Percentiles rank a stretch among this genome's conserved stretches.
Conservation (phyloP, 1,139 yeast species). For the Taphrina wiesneri region DNA sequence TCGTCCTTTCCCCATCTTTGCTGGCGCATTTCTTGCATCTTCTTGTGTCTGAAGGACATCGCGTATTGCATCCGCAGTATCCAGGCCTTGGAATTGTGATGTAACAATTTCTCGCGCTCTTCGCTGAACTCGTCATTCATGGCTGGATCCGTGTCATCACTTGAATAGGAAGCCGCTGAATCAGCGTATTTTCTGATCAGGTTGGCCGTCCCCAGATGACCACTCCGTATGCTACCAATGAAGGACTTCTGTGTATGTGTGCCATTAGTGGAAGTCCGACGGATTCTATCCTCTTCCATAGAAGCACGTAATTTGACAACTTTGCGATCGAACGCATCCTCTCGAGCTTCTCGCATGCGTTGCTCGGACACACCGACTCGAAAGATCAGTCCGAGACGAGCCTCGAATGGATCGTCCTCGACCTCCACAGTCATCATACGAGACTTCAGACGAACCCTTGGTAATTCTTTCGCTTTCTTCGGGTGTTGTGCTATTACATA, state of each 20-base stretch:
- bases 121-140: not conserved
- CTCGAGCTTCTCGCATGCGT: conserved; percentile 61
- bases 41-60: conserved; percentile 42
- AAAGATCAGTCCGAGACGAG: conserved; percentile 70
- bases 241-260: not conserved
- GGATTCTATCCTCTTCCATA: not conserved
- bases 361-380: conserved; percentile 78
- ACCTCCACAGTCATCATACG: conserved; percentile 53
- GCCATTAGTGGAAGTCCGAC: not conserved
- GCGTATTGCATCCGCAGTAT: conserved; percentile 50
- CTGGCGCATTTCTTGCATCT: conserved; percentile 56
- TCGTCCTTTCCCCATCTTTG: conserved; percentile 53
- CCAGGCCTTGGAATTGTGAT: conserved; percentile 72
- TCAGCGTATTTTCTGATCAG: not conserved
- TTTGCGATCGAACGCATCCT: conserved; percentile 55
- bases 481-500: conserved; percentile 50
- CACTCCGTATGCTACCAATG: not conserved
- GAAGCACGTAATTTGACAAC: conserved; percentile 42
- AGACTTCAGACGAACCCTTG: conserved; percentile 56
- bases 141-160: not conserved
- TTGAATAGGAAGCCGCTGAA: not conserved
- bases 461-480: conserved; percentile 54
- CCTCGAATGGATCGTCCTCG: conserved; percentile 87
- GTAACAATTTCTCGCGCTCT: conserved; percentile 41
- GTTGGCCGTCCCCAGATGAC: not conserved